phyloP scores from a whole-genome alignment of 2,329 filamentous ascomycete genomes.

The Mycocentrospora acerina region DNA sequence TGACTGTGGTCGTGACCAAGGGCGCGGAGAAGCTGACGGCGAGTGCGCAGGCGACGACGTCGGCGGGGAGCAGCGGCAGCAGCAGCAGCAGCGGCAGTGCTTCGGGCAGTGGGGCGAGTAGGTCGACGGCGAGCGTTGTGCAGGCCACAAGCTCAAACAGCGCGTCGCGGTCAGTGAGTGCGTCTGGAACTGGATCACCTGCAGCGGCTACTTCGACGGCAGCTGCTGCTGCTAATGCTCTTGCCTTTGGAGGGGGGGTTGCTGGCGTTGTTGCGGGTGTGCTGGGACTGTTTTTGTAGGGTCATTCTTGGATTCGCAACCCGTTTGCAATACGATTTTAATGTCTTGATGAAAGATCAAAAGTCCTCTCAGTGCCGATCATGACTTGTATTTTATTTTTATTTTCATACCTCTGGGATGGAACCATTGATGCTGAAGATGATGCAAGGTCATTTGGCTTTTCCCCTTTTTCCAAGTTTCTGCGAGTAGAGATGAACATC shows the following conservation, averaged over 20 bases:
- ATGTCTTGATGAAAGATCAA: no score
- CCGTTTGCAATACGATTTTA: no score
- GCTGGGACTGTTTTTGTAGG: slow-evolving; percentile 11
- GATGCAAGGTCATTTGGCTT: no score
- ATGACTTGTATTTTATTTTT: no score
- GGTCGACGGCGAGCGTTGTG: slow-evolving; percentile 2
- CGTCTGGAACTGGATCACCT: slow-evolving; percentile 6
- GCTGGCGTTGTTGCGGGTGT: slow-evolving; percentile 12
- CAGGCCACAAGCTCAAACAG: slow-evolving; percentile 2
- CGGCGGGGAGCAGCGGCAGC: slow-evolving; percentile 1
- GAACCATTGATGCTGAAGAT: no score
- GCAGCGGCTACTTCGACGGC: slow-evolving; percentile 4
- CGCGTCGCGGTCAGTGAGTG: slow-evolving; percentile 1
- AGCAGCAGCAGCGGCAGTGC: background rate
- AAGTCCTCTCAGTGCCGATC: no score
- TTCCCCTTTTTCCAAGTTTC: no score
- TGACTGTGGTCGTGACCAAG: slow-evolving; percentile 14
- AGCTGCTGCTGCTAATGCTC: slow-evolving; percentile 10
- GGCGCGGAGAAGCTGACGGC: slow-evolving; percentile 15
- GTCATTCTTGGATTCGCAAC: no score
- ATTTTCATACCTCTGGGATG: no score
- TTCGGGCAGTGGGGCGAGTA: slow-evolving; percentile 4
- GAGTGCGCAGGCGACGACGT: slow-evolving; percentile 5
- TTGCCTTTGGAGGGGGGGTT: slow-evolving; percentile 9
- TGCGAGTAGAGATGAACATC: no score